Conservation (phyloP, 2,329 filamentous ascomycete species). For the Aureobasidium sp. region DNA sequence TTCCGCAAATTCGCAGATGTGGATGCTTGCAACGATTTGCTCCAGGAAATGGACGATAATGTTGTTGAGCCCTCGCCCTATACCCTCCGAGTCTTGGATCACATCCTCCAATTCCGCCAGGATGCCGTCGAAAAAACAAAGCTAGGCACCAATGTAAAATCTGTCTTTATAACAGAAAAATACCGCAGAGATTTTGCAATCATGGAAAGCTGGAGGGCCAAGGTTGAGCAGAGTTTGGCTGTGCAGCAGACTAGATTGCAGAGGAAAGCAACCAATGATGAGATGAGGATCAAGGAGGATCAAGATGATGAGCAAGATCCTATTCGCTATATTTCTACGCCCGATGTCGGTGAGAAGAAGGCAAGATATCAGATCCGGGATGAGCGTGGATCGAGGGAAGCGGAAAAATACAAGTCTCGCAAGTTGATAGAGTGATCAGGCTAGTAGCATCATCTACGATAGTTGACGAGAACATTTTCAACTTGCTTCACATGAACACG, state of each 20-base stretch:
- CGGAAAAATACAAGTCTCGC: not conserved
- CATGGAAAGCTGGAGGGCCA: constrained; percentile 15
- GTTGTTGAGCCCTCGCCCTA: constrained; percentile 26
- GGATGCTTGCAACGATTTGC: constrained; percentile 43
- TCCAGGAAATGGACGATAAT: constrained; percentile 31
- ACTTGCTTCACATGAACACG: too few relatives aligned
- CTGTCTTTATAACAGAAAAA: constrained; percentile 29
- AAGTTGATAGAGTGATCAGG: not conserved
- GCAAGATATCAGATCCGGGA: not conserved
- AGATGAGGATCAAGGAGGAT: not conserved
- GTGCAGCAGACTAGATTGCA: not conserved
- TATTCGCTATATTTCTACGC: too few relatives aligned
- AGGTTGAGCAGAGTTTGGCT: not conserved
- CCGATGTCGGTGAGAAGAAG: too few relatives aligned
- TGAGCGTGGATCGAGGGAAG: too few relatives aligned
- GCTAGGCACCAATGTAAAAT: constrained; percentile 14
- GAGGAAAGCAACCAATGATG: not conserved
- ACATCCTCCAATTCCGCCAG: constrained; percentile 24
- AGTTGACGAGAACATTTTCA: too few relatives aligned
- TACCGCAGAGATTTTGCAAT: constrained; percentile 24
- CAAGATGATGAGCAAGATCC: too few relatives aligned
- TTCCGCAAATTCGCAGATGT: constrained; percentile 56
- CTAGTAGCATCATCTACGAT: too few relatives aligned
- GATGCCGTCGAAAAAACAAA: constrained; percentile 18
- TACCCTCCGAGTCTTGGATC: constrained; percentile 34